Evolutionary conservation across 2,329 filamentous ascomycete genomes (phyloP).

Genomic region (Penicillium hordei): DNA sequence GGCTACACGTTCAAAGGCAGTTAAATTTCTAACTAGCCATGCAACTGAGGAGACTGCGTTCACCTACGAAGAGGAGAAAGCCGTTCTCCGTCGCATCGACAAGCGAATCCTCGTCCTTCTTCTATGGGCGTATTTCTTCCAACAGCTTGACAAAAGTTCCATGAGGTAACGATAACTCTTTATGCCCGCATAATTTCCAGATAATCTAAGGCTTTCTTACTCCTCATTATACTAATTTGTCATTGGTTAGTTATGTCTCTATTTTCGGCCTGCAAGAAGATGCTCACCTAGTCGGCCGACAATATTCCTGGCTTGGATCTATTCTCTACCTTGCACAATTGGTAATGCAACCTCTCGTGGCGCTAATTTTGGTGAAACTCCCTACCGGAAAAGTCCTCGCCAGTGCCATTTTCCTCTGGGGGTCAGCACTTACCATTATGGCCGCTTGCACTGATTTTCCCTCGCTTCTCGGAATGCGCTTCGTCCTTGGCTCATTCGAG

Average conservation of each 20-base stretch:
- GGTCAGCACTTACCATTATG: constrained; percentile 52
- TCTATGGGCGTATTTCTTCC: constrained; percentile 59
- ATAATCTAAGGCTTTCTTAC: too few relatives aligned
- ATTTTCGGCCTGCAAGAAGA: constrained; percentile 48
- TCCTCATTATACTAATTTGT: background rate
- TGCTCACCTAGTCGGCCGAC: constrained; percentile 48
- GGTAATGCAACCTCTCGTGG: constrained; percentile 57
- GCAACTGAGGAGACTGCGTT: constrained; percentile 32
- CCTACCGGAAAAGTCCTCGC: constrained; percentile 58
- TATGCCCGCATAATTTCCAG: too few relatives aligned
- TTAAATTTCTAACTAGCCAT: background rate
- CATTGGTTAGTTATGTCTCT: constrained; percentile 17
- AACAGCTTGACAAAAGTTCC: constrained; percentile 53
- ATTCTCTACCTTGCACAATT: constrained; percentile 63
- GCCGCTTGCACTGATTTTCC: constrained; percentile 51
- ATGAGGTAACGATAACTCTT: background rate
- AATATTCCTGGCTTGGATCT: constrained; percentile 62
- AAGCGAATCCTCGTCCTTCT: constrained; percentile 52
- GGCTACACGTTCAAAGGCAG: constrained; percentile 1
- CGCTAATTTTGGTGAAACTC: constrained; percentile 41
- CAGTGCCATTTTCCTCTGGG: constrained; percentile 56
- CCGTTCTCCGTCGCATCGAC: constrained; percentile 45
- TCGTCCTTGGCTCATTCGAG: constrained; percentile 45
- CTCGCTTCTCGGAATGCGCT: constrained; percentile 48
- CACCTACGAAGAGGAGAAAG: constrained; percentile 51